phyloP scores from a whole-genome alignment of 352 stramenopile species.

The Globisporangium camurandrum region DNA sequence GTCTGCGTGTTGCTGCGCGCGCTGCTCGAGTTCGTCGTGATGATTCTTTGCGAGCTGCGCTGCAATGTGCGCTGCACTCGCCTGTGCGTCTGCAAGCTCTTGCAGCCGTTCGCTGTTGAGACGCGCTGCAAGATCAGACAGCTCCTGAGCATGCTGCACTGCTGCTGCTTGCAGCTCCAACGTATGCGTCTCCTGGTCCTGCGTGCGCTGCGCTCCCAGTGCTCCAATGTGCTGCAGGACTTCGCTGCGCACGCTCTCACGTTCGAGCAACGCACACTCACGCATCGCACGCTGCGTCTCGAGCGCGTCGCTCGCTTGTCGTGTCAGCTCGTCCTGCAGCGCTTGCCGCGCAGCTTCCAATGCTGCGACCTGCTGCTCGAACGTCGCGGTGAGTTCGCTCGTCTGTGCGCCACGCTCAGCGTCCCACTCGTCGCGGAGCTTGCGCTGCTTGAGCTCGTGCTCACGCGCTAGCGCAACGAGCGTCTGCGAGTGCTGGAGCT shows the following conservation, averaged over 20 bases:
- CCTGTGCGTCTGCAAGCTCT: slow-evolving; percentile 1
- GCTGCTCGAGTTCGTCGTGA: slow-evolving; percentile 7
- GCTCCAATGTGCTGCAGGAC: neutral
- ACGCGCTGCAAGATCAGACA: slow-evolving; percentile 8
- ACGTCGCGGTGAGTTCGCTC: slow-evolving; percentile 13
- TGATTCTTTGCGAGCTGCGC: slow-evolving; percentile 8
- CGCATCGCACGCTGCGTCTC: slow-evolving; percentile 11
- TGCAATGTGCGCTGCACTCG: neutral
- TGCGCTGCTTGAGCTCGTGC: slow-evolving; percentile 7
- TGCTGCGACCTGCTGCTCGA: slow-evolving; percentile 18
- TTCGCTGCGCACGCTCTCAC: slow-evolving; percentile 7
- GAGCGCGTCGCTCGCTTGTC: neutral
- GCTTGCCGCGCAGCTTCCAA: slow-evolving; percentile 15
- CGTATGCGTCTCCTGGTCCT: neutral
- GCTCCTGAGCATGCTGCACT: slow-evolving; percentile 10
- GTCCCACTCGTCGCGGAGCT: slow-evolving; percentile 14
- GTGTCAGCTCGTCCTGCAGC: slow-evolving; percentile 4
- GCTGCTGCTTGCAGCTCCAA: slow-evolving; percentile 3
- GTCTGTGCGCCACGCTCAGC: slow-evolving; percentile 9
- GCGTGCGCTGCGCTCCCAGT: neutral
- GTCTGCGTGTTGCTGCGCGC: neutral
- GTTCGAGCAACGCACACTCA: slow-evolving; percentile 11
- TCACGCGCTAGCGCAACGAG: slow-evolving; percentile 13
- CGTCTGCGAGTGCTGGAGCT: slow-evolving; percentile 15
- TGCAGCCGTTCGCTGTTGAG: slow-evolving; percentile 5